Base-by-base conservation (phyloP, 306 rosid species). In the Vachellia pachyceras region DNA sequence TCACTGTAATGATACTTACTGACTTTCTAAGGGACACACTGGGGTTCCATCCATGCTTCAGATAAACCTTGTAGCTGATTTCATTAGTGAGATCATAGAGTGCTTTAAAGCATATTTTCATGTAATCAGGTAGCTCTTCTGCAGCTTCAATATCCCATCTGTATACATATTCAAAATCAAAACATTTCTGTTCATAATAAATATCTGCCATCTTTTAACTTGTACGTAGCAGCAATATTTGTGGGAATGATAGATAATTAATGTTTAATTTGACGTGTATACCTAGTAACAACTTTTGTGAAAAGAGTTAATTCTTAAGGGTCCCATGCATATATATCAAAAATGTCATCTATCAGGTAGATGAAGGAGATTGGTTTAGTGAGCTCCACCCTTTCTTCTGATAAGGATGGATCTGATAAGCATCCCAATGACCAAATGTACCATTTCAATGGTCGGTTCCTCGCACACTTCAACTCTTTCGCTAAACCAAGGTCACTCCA, bases 391-490 rank as follows among this genome's bases (percentile, higher is more conserved):
- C 97, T 90, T 82, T 89, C 83, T 61, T 89, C 79, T 22, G 95
- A 82, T 22, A 81, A 70, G 46, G 17, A 66, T 29, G 90, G 92
- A 86, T 88, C 90, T 7, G 85, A 6, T 6, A 88, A 85, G 72
- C 90, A 82, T 57, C 87, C 92, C 83, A 90, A 25, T 4, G 95
- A 85, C 83, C 90, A 88, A 1, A 84, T 49, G 77, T 90, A 87
- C 98, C 98, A 94, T 87, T 91, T 94, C 0, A 90, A 77, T 18
- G 97, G 97, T 65, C 91, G 92, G 54, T 90, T 88, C 80, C 97
- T 89, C 0, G 90, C 94, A 73, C 79, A 78, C 49, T 52, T 77
- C 66, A 94, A 75, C 61, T 90, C 89, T 23, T 84, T 83, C 0
- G 80, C 84, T 79, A 91, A 85, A 15, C 90, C 98, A 66, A 88